Base-by-base conservation (phyloP, 2,329 filamentous ascomycete genomes). In the Graphilbum ipis-grandicollis region DNA sequence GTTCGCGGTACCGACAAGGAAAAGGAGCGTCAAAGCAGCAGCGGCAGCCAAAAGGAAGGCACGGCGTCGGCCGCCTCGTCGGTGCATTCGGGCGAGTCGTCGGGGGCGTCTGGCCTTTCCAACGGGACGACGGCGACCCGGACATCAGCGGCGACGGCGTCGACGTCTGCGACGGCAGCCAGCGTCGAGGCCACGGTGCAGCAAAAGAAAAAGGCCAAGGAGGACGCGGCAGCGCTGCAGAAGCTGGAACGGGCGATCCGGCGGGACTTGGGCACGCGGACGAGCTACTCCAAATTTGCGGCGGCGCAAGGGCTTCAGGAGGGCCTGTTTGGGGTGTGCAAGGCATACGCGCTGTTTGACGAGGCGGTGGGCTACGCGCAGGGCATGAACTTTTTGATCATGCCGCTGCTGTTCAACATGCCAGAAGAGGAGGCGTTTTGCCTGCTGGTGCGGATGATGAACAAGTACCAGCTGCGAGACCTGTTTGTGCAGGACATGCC, bases 361-460 rank as follows among this genome's bases (percentile, higher is more conserved):
- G 85, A 93, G 50, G 79, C 68, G 8, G 90, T 98, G 26, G 88
- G 90, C 23, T 98, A 98, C 55, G 88, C 92, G 0, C 90, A 98
- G 56, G 90, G 90, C 52, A 94, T 98, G 81, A 98, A 96, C 53
- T 98, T 98, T 51, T 73, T 98, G 41, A 81, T 85, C 34, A 96
- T 96, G 85, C 90, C 92, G 19, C 57, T 98, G 15, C 64, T 98
- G 1, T 94, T 98, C 60, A 96, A 94, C 54, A 93, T 96, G 86
- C 81, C 86, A 3, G 88, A 96, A 57, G 85, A 93, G 52, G 90
- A 98, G 58, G 88, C 90, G 0, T 98, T 98, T 52, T 90, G 84
- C 48, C 63, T 98, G 15, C 71, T 98, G 19, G 85, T 94, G 15
- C 78, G 84, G 44, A 59, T 98, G 37, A 98, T 98, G 90, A 92